Percentiles rank a stretch among this genome's conserved stretches.
phyloP scores from a whole-genome alignment of 129 eudicot genomes.

The Daucus carota region DNA sequence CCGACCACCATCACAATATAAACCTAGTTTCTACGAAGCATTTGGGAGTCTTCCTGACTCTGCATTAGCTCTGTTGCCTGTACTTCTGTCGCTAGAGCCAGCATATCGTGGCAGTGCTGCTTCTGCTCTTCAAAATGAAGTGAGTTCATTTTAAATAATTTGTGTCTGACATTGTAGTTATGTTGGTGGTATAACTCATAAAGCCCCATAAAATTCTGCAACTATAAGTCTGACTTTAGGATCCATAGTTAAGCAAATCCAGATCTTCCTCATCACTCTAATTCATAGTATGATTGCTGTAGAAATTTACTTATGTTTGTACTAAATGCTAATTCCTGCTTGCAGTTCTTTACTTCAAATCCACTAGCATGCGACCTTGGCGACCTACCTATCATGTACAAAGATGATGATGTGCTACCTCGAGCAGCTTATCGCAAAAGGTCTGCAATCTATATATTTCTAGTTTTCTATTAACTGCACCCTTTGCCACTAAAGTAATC shows the following conservation, averaged over 20 bases:
- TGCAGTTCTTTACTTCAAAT: constrained; percentile 57
- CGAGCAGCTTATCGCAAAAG: constrained; percentile 34
- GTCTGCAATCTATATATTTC: constrained; percentile 18
- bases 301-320: background rate
- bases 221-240: background rate
- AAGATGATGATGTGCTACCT: constrained; percentile 38
- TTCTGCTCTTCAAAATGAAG: constrained; percentile 60
- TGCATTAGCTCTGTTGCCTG: constrained; percentile 42
- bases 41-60: constrained; percentile 48
- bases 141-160: constrained; percentile 24
- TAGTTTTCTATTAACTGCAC: background rate
- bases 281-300: background rate
- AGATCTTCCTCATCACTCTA: background rate
- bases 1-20: constrained; percentile 59
- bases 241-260: background rate
- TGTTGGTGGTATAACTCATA: background rate
- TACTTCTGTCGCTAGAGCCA: constrained; percentile 62
- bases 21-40: constrained; percentile 49
- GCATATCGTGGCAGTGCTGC: constrained; percentile 57
- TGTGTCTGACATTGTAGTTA: background rate
- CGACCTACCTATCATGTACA: constrained; percentile 36
- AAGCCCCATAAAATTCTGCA: background rate
- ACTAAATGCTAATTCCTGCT: constrained; percentile 6
- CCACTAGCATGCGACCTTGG: constrained; percentile 64
- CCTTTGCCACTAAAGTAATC: background rate